Base-by-base conservation (phyloP, 768 basidiomycete genomes). In the Boletus huronensis region DNA sequence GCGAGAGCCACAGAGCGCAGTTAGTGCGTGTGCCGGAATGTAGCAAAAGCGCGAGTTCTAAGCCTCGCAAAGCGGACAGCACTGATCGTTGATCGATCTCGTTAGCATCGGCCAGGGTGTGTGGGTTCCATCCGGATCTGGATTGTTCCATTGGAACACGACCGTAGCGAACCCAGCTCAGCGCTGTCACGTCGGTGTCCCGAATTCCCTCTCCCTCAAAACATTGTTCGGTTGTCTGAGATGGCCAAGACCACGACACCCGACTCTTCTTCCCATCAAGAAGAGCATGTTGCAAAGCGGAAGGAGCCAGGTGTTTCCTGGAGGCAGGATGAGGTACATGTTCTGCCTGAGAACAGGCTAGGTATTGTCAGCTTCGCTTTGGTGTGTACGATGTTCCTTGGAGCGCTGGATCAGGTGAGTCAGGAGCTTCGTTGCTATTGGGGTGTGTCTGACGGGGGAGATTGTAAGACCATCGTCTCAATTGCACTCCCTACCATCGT, bases 401-500 rank as follows among this genome's bases (percentile, higher is more conserved):
- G 79, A 28, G 80, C 82, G 1, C 67, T 85, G 48, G 84, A 85
- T 64, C 80, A 83, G 70, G 83, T 83, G 53, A 23, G 59, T 48
- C 21, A 8, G 13, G 58, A 7, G 25, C 29, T 9, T 11, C 10
- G 10, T 32, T 29, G 21, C 34, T 29, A 39, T 34, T 28, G 21
- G 14, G 13, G 5, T 23, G 25, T n/a, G 21, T 10, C 43, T 31
- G 26, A 51, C 23, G 6, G 38, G 35, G 19, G 34, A 52, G 55
- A 35, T 23, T 31, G 21, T 9, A 44, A 83, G 82, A 83, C 81
- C 9, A 83, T 84, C 52, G 80, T 88, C 26, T 79, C 85, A 8
- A 88, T 85, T 9, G 85, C 87, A 8, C 69, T 89, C 19, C 87
- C 87, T 2, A 87, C 84, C 1, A 88, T 90, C 44, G 82, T 86